Base-by-base conservation (phyloP, 345 rosid species). In the Passiflora organensis region DNA sequence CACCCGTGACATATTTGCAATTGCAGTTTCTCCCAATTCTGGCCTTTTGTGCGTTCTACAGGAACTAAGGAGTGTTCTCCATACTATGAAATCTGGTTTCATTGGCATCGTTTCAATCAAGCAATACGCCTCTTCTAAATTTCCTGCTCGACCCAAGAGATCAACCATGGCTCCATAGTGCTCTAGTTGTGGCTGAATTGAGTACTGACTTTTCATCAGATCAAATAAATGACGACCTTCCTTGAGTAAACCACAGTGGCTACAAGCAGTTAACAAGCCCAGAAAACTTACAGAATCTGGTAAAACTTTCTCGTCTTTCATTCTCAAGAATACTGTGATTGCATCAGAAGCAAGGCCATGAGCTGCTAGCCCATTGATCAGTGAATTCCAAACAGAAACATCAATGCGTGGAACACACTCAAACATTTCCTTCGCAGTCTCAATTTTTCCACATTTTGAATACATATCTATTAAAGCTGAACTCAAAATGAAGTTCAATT, bases 1-100 rank as follows among this genome's bases (percentile, higher is more conserved):
- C 24, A 70, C 72, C 14, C 53, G 67, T 17, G 82, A 78, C 55
- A 84, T 80, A 58, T 81, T 81, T 39, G 62, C 75, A 62, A 87
- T 56, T 28, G 94, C 89, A 11, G 68, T 77, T 80, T 84, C 91
- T 36, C 79, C 94, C 1, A 87, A 52, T 47, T 76, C 72, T 0
- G 73, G 75, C 34, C 60, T 77, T 76, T 51, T 74, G 60, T 69
- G 45, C 55, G 72, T 77, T 72, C 84, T 80, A 20, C 85, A 80
- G 61, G 91, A 86, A 55, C 93, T 85, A 63, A 91, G 95, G 61
- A 87, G 79, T 19, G 83, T 68, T 75, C 97, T 81, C 97, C 97
- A 91, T 51, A 83, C 79, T 59, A 85, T 79, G 28, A 80, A 62
- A 68, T 91, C 97, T 0, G 97, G 87, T 59, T 83, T 75, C 45